phyloP scores from a whole-genome alignment of 2,329 filamentous ascomycete genomes.

The Cladophialophora carrionii region DNA sequence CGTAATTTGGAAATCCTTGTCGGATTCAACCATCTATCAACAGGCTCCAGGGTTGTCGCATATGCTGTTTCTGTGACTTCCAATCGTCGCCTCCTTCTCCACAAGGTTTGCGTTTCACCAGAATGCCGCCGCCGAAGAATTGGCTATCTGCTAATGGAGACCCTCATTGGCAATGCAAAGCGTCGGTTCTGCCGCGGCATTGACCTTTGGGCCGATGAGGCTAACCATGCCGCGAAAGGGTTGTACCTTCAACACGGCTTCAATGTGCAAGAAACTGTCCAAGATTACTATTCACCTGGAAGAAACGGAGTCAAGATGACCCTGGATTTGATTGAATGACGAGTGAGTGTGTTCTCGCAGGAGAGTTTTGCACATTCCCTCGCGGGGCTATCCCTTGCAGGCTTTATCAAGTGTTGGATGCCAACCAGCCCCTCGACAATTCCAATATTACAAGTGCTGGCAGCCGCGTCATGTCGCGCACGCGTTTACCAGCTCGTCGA shows the following conservation, averaged over 20 bases:
- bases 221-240: slow-evolving; percentile 49
- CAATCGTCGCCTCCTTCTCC: slow-evolving; percentile 52
- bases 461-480: slow-evolving; percentile 13
- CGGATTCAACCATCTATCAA: neutral
- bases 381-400: slow-evolving; percentile 30
- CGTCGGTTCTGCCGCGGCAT: slow-evolving; percentile 54
- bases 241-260: slow-evolving; percentile 55
- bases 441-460: slow-evolving; percentile 24
- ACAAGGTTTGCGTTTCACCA: slow-evolving; percentile 58
- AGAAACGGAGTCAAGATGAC: slow-evolving; percentile 53
- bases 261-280: slow-evolving; percentile 50
- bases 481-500: slow-evolving; percentile 1
- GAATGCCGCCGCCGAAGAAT: slow-evolving; percentile 53
- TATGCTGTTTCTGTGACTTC: slow-evolving; percentile 55
- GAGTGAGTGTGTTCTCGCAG: neutral
- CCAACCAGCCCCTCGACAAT: slow-evolving; percentile 29
- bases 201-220: slow-evolving; percentile 58
- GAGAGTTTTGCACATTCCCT: slow-evolving; percentile 28
- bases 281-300: slow-evolving; percentile 56
- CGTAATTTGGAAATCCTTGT: slow-evolving; percentile 33
- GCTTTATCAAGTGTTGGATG: slow-evolving; percentile 22
- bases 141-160: slow-evolving; percentile 51
- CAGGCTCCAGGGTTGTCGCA: slow-evolving; percentile 41
- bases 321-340: slow-evolving; percentile 22
- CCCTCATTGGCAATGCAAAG: slow-evolving; percentile 49